Evolutionary conservation across 2,329 filamentous ascomycete genomes (phyloP).

Genomic region (Talaromyces verruculosus): DNA sequence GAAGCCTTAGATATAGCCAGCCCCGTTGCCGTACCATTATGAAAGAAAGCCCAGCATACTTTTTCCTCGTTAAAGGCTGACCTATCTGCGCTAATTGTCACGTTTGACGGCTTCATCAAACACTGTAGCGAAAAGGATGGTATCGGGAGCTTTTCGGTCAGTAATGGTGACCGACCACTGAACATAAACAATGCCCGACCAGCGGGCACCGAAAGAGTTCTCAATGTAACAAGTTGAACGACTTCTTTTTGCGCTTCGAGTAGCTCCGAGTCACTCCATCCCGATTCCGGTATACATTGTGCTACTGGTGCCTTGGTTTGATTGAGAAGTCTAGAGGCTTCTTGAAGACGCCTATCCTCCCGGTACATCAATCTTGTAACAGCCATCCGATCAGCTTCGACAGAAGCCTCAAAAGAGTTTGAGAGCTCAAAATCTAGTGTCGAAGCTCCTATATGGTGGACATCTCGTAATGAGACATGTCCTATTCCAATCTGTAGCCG

Average conservation of each 20-base stretch:
- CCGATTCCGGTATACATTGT: constrained; percentile 71
- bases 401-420: constrained; percentile 70
- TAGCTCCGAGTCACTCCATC: constrained; percentile 81
- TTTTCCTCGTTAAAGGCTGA: constrained; percentile 88
- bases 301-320: constrained; percentile 76
- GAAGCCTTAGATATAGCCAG: constrained; percentile 85
- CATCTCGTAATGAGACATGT: constrained; percentile 69
- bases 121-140: constrained; percentile 90
- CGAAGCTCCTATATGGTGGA: constrained; percentile 68
- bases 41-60: constrained; percentile 97
- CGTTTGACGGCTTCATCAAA: constrained; percentile 86
- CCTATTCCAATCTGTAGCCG: constrained; percentile 50
- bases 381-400: constrained; percentile 78
- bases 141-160: constrained; percentile 89
- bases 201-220: constrained; percentile 83
- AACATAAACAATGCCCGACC: constrained; percentile 87
- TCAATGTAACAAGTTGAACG: constrained; percentile 79
- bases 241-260: constrained; percentile 90
- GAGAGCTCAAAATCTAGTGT: constrained; percentile 50
- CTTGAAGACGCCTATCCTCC: constrained; percentile 84
- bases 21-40: constrained; percentile 90
- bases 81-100: constrained; percentile 90
- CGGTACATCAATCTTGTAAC: constrained; percentile 86
- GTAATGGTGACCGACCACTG: constrained; percentile 77
- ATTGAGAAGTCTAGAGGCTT: constrained; percentile 81